Percentiles rank a stretch among this genome's conserved stretches.
phyloP scores from a whole-genome alignment of 768 basidiomycete species.

The Russula lepida region DNA sequence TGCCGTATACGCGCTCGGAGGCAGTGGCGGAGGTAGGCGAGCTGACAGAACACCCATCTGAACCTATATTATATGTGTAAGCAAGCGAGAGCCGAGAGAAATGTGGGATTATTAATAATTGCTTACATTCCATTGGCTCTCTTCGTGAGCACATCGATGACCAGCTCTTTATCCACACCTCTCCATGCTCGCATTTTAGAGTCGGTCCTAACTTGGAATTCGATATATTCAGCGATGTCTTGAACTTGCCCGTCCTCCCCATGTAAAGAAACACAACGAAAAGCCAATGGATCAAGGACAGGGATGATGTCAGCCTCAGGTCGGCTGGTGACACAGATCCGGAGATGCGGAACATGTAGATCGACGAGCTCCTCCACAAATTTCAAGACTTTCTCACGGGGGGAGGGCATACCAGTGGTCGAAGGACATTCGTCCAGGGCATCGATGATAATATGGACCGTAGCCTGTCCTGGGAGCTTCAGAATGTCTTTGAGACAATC shows the following conservation, averaged over 20 bases:
- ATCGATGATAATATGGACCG: neutral
- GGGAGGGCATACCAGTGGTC: neutral
- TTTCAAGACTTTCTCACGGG: neutral
- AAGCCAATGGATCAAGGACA: neutral
- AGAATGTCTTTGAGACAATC: neutral
- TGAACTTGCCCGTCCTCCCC: neutral
- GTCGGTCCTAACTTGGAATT: neutral
- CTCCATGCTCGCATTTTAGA: neutral
- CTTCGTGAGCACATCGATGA: neutral
- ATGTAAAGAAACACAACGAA: neutral
- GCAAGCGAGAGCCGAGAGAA: no score
- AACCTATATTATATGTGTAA: neutral
- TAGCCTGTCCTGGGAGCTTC: neutral
- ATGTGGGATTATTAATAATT: no score
- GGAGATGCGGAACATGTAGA: neutral
- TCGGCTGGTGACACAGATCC: slow-evolving; percentile 1
- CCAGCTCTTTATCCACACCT: neutral
- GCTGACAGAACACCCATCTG: neutral
- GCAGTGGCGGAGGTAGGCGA: neutral
- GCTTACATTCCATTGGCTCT: neutral
- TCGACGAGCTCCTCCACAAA: neutral
- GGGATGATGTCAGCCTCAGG: neutral
- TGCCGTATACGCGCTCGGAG: neutral
- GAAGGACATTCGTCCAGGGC: slow-evolving; percentile 3
- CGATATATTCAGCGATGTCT: neutral